A percentile compares a stretch with the other conserved stretches of the same genome.
These are phyloP conservation scores for Calycina herbarum DNA, from an alignment of 2,329 filamentous ascomycete species.

Conservation along the genomic window DNA sequence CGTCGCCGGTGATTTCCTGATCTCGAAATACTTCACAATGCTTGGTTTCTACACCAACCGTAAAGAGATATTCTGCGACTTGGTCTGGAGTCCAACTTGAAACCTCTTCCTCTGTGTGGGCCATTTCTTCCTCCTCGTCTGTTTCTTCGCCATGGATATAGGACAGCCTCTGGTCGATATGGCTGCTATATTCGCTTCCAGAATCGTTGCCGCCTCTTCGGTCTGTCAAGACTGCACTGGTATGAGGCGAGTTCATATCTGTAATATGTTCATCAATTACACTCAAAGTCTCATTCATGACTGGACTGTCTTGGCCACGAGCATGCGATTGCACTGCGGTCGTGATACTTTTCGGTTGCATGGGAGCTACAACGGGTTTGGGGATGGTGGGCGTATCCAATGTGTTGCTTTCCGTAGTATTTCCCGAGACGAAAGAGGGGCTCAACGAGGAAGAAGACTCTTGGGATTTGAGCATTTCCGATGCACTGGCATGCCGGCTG, in stretches of 20 bases:
- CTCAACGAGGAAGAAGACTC: conserved; percentile 45
- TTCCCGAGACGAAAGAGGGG: conserved; percentile 10
- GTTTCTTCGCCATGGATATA: conserved; percentile 95
- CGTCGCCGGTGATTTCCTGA: conserved; percentile 93
- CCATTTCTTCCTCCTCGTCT: conserved; percentile 80
- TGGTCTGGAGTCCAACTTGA: conserved; percentile 76
- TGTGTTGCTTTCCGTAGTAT: conserved; percentile 13
- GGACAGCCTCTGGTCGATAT: conserved; percentile 73
- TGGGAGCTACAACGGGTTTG: conserved; percentile 28
- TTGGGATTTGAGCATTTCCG: conserved; percentile 25
- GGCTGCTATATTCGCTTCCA: conserved; percentile 85
- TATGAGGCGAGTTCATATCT: conserved; percentile 63
- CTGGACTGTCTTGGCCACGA: conserved; percentile 63
- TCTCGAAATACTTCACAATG: conserved; percentile 95
- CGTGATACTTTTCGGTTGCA: conserved; percentile 40
- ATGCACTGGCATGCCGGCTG: conserved; percentile 33
- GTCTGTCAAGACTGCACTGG: conserved; percentile 45
- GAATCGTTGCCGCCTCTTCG: conserved; percentile 67
- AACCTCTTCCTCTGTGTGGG: conserved; percentile 73
- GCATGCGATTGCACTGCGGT: conserved; percentile 48
- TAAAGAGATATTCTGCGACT: conserved; percentile 87
- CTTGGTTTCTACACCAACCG: conserved; percentile 78
- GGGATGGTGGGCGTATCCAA: conserved; percentile 11
- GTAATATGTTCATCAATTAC: conserved; percentile 98
- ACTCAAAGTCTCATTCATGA: conserved; percentile 91